Evolutionary conservation across 768 basidiomycete genomes (phyloP).

Genomic region (Hericium erinaceus): DNA sequence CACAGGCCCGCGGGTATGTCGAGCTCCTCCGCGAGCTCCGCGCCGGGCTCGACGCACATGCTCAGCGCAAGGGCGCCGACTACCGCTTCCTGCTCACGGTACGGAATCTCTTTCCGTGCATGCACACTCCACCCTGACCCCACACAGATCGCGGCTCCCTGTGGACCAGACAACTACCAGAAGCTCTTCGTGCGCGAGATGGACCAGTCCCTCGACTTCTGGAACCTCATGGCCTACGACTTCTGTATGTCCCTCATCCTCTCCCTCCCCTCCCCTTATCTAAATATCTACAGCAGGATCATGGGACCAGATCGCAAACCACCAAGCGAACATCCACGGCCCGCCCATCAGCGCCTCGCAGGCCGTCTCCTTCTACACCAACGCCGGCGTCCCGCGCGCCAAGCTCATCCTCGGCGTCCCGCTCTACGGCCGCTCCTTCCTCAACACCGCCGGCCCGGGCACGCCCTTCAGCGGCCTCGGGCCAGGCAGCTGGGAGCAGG

Average conservation of each 20-base stretch:
- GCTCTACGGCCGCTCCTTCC: slow-evolving; percentile 88
- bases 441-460: slow-evolving; percentile 77
- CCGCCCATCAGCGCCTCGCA: slow-evolving; percentile 52
- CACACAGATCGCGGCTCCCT: slow-evolving; percentile 80
- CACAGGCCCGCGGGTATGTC: slow-evolving; percentile 77
- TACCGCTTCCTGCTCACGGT: slow-evolving; percentile 72
- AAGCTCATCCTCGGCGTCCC: slow-evolving; percentile 91
- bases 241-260: slow-evolving; percentile 40
- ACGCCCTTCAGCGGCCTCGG: slow-evolving; percentile 74
- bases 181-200: slow-evolving; percentile 75
- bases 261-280: background rate
- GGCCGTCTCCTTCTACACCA: slow-evolving; percentile 62
- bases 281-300: slow-evolving; percentile 46
- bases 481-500: slow-evolving; percentile 83
- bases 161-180: slow-evolving; percentile 79
- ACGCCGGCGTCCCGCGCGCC: slow-evolving; percentile 59
- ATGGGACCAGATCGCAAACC: slow-evolving; percentile 61
- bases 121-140: background rate
- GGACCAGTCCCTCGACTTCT: slow-evolving; percentile 85
- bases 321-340: slow-evolving; percentile 83
- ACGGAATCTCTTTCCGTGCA: slow-evolving; percentile 18
- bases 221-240: slow-evolving; percentile 96
- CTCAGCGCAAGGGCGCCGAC: slow-evolving; percentile 48
- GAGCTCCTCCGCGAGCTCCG: slow-evolving; percentile 73
- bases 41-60: slow-evolving; percentile 65